These are phyloP conservation scores for Pseudogymnoascus sp. DNA, from an alignment of 2,329 filamentous ascomycete genomes.

Conservation along the genomic window DNA sequence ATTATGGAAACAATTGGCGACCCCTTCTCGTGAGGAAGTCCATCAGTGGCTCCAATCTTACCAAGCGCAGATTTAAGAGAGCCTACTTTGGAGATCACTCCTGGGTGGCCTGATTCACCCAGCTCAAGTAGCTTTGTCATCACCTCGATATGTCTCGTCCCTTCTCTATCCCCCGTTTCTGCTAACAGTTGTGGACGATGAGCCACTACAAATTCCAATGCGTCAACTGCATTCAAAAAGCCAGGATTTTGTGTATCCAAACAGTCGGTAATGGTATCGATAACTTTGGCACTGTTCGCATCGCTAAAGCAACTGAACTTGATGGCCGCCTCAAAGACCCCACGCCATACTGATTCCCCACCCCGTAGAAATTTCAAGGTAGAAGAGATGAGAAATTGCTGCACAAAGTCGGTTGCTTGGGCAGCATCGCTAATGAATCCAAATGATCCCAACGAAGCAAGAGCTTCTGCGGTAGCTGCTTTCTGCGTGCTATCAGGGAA, in stretches of 20 bases:
- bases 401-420: slow-evolving; percentile 35
- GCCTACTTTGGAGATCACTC: slow-evolving; percentile 18
- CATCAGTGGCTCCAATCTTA: slow-evolving; percentile 12
- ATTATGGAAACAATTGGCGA: slow-evolving; percentile 45
- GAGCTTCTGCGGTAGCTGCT: slow-evolving; percentile 33
- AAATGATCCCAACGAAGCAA: slow-evolving; percentile 42
- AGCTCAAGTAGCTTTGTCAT: slow-evolving; percentile 47
- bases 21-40: slow-evolving; percentile 15
- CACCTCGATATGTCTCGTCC: slow-evolving; percentile 41
- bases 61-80: slow-evolving; percentile 41
- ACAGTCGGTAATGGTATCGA: slow-evolving; percentile 25
- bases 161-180: slow-evolving; percentile 38
- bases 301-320: slow-evolving; percentile 25
- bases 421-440: slow-evolving; percentile 30
- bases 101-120: slow-evolving; percentile 41
- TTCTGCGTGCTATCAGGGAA: slow-evolving; percentile 26
- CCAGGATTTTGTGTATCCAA: slow-evolving; percentile 20
- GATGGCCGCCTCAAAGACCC: slow-evolving; percentile 43
- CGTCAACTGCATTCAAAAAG: slow-evolving; percentile 32
- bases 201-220: slow-evolving; percentile 42
- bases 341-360: slow-evolving; percentile 32
- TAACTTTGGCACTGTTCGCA: slow-evolving; percentile 27
- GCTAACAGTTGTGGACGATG: slow-evolving; percentile 39
- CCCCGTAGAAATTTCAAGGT: slow-evolving; percentile 33
- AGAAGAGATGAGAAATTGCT: slow-evolving; percentile 39